Conservation (phyloP, 331 rosid genomes). For the Dryas integrifolia region DNA sequence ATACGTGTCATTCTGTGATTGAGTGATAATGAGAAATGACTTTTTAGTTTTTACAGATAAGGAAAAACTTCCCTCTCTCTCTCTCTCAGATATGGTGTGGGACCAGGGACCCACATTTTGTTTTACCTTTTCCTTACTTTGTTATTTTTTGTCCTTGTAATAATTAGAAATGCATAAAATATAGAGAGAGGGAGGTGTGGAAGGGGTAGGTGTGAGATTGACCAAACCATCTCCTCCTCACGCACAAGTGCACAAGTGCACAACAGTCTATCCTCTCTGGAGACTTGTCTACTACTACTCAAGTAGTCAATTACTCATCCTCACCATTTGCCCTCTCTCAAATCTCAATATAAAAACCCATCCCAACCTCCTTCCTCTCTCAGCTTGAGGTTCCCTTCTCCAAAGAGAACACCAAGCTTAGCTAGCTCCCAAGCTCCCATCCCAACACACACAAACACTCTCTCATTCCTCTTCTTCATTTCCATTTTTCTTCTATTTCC, state of each 20-base stretch:
- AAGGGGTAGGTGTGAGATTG: conserved; percentile 66
- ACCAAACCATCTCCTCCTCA: conserved; percentile 44
- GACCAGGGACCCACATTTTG: too few relatives aligned
- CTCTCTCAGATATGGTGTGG: too few relatives aligned
- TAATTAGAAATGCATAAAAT: background rate
- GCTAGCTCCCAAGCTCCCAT: background rate
- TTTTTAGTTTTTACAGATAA: too few relatives aligned
- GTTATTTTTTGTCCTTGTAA: background rate
- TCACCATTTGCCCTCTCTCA: background rate
- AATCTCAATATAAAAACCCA: conserved; percentile 35
- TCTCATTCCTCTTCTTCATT: background rate
- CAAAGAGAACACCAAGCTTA: conserved; percentile 60
- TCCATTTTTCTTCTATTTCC: background rate
- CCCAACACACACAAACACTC: too few relatives aligned
- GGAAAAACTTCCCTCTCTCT: too few relatives aligned
- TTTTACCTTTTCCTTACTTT: too few relatives aligned
- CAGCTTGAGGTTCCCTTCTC: conserved; percentile 75
- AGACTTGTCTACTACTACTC: conserved; percentile 11
- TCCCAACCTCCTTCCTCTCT: conserved; percentile 20
- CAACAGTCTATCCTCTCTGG: conserved; percentile 15
- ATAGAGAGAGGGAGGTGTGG: background rate
- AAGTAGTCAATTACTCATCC: background rate
- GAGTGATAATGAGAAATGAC: too few relatives aligned
- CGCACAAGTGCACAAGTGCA: background rate
- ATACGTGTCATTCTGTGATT: too few relatives aligned